These are phyloP conservation scores for Oropetium thomaeum DNA, from an alignment of 176 grass and related monocot species.

Conservation along the genomic window DNA sequence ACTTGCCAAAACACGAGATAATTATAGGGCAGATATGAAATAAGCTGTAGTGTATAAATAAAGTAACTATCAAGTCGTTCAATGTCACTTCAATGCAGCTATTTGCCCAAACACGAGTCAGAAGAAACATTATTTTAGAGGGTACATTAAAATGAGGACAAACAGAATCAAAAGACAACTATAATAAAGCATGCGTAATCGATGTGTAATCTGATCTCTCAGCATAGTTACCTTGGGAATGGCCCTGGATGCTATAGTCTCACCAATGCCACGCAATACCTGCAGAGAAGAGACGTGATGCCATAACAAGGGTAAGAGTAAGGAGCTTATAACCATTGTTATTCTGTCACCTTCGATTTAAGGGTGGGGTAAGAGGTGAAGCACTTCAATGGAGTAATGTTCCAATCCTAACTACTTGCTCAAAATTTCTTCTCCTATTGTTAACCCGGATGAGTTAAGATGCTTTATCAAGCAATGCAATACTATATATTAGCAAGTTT, in stretches of 20 bases:
- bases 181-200: neutral
- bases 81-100: neutral
- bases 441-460: neutral
- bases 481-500: neutral
- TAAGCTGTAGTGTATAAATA: neutral
- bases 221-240: slow-evolving; percentile 70
- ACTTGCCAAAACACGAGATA: neutral
- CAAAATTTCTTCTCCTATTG: neutral
- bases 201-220: slow-evolving; percentile 10
- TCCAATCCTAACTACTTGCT: neutral
- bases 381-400: neutral
- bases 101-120: slow-evolving; percentile 20
- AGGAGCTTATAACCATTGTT: slow-evolving; percentile 10
- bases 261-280: slow-evolving; percentile 82
- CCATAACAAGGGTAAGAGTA: slow-evolving; percentile 3
- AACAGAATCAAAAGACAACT: slow-evolving; percentile 11
- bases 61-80: neutral
- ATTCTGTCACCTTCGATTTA: neutral
- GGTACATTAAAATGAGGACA: slow-evolving; percentile 1
- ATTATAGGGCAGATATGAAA: neutral
- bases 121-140: neutral
- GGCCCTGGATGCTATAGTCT: slow-evolving; percentile 75
- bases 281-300: slow-evolving; percentile 30
- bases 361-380: neutral
- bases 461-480: neutral